A percentile compares a stretch with the other conserved stretches of the same genome.
Conservation (phyloP, 305 asterid species). For the Solanum chacoense region DNA sequence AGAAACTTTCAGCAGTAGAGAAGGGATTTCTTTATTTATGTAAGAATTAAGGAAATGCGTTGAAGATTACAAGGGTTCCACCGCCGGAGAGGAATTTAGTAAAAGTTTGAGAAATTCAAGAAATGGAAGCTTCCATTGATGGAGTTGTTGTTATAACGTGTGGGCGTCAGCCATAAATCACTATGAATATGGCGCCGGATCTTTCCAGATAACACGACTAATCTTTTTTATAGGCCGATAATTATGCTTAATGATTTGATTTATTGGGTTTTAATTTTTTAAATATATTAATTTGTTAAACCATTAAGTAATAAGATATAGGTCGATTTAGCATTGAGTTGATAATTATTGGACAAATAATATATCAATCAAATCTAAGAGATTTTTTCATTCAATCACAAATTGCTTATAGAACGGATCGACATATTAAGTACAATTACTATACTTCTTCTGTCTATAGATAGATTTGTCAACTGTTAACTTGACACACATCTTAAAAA, state of each 20-base stretch:
- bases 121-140: neutral
- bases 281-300: too few relatives aligned
- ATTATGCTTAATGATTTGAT: too few relatives aligned
- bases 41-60: neutral
- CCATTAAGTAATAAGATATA: too few relatives aligned
- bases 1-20: neutral
- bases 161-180: neutral
- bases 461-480: neutral
- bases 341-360: neutral
- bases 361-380: neutral
- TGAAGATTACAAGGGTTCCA: neutral
- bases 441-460: neutral
- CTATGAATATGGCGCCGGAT: neutral
- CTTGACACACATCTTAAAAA: neutral
- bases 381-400: neutral
- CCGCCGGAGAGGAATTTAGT: neutral
- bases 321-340: neutral
- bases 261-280: too few relatives aligned
- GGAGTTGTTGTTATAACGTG: neutral
- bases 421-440: neutral
- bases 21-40: neutral
- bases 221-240: too few relatives aligned
- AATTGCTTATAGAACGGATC: neutral
- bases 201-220: neutral
- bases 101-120: neutral